Conservation (phyloP, 2,329 filamentous ascomycete species). For the Cladophialophora chaetospira region DNA sequence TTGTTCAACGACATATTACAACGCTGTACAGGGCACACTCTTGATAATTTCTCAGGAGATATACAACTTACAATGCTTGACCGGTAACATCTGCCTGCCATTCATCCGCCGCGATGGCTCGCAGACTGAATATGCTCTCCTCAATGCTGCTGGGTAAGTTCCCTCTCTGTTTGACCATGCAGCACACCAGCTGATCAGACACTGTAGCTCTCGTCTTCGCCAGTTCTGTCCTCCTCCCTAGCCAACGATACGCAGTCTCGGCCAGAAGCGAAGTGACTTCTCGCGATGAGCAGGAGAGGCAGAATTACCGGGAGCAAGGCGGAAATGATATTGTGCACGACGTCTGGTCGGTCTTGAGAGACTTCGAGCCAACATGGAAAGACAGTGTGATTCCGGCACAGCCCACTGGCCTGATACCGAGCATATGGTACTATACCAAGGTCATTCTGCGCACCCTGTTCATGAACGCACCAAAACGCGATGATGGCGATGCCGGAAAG, state of each 20-base stretch:
- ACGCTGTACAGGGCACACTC: too few species aligned
- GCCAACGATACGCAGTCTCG: conserved; percentile 1
- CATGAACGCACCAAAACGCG: conserved; percentile 60
- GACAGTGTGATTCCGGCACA: conserved; percentile 40
- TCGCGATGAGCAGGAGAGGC: conserved; percentile 20
- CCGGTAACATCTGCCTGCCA: conserved; percentile 8
- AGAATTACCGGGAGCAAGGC: conserved; percentile 27
- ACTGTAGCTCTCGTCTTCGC: conserved; percentile 8
- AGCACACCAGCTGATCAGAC: neutral
- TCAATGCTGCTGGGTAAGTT: conserved; percentile 17
- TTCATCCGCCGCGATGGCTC: conserved; percentile 16
- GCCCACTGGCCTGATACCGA: conserved; percentile 60
- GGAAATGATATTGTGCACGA: conserved; percentile 32
- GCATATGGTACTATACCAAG: conserved; percentile 62
- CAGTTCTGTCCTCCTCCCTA: neutral
- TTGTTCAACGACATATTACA: too few species aligned
- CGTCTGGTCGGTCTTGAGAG: conserved; percentile 31
- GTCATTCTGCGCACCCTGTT: conserved; percentile 65
- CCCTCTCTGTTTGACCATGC: neutral
- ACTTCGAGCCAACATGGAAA: conserved; percentile 32
- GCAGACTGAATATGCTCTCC: neutral
- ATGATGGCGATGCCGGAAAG: conserved; percentile 37
- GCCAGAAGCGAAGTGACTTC: conserved; percentile 5
- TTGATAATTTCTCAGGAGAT: neutral
- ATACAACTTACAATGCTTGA: conserved; percentile 7